Evolutionary conservation across 2,329 filamentous ascomycete species (phyloP).

Genomic region (Apiospora rasikravindrae): DNA sequence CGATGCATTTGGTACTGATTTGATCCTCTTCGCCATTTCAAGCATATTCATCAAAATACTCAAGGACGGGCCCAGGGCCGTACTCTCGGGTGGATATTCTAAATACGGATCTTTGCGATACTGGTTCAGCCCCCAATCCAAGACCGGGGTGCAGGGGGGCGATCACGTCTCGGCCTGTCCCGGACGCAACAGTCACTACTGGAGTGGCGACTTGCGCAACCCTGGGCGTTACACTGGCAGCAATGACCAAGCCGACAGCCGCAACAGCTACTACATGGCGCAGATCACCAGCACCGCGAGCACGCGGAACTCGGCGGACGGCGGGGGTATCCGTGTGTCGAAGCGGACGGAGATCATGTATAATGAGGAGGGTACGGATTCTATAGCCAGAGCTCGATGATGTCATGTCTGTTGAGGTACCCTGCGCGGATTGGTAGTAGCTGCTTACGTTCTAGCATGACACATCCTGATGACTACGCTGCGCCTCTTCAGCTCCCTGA

Average conservation of each 20-base stretch:
- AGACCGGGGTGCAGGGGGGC: neutral
- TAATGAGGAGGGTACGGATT: neutral
- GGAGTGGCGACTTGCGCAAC: neutral
- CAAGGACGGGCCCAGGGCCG: neutral
- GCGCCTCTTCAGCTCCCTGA: too few relatives aligned
- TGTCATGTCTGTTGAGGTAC: neutral
- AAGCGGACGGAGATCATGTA: conserved; percentile 17
- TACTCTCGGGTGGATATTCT: neutral
- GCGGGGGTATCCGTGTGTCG: neutral
- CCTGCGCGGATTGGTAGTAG: neutral
- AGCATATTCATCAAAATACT: neutral
- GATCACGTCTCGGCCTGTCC: neutral
- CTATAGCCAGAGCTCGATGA: neutral
- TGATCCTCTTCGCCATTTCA: neutral
- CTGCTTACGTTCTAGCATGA: too few relatives aligned
- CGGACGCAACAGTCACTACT: neutral
- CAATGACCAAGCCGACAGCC: neutral
- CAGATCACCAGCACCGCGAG: neutral
- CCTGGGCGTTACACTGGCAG: neutral
- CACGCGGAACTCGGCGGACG: neutral
- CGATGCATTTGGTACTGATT: neutral
- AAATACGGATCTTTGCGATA: neutral
- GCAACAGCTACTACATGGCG: neutral
- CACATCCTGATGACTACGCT: too few relatives aligned
- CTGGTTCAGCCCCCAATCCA: neutral